Conservation (phyloP, 177 flowering plant genomes). For the Tripterygium wilfordii region DNA sequence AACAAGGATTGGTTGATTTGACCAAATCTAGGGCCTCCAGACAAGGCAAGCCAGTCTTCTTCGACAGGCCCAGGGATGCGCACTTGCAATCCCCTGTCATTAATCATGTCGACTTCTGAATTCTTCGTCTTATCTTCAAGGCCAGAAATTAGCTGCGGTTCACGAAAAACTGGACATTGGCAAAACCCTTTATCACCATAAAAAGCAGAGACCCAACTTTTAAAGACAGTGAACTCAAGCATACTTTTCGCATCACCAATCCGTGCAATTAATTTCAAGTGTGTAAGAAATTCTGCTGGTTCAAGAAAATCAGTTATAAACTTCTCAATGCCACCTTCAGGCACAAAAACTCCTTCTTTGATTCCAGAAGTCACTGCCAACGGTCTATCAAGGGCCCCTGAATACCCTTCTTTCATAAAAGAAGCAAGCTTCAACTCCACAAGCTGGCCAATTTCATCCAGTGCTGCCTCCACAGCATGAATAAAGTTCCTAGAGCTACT, state of each 20-base stretch:
- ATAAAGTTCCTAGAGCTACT: conserved; percentile 32
- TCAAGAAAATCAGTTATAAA: conserved; percentile 14
- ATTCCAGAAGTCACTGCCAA: conserved; percentile 41
- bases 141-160: conserved; percentile 23
- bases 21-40: background rate
- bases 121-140: conserved; percentile 20
- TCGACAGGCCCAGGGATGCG: conserved; percentile 17
- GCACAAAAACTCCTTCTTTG: conserved; percentile 37
- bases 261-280: conserved; percentile 23
- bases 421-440: conserved; percentile 29
- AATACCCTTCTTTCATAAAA: conserved; percentile 17
- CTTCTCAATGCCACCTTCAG: conserved; percentile 18
- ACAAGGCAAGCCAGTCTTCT: conserved; percentile 20
- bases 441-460: conserved; percentile 32
- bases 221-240: conserved; percentile 32
- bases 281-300: conserved; percentile 23
- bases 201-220: conserved; percentile 38
- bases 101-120: background rate
- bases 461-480: conserved; percentile 33
- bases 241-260: conserved; percentile 5
- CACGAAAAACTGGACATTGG: conserved; percentile 19
- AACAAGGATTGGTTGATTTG: conserved; percentile 3
- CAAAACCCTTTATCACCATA: conserved; percentile 27
- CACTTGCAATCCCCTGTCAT: conserved; percentile 1
- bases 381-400: conserved; percentile 14